A percentile compares a stretch with the other conserved stretches of the same genome.
Evolutionary conservation across 176 grass and related monocot genomes (phyloP).

Genomic region (Cenchrus purpureus): DNA sequence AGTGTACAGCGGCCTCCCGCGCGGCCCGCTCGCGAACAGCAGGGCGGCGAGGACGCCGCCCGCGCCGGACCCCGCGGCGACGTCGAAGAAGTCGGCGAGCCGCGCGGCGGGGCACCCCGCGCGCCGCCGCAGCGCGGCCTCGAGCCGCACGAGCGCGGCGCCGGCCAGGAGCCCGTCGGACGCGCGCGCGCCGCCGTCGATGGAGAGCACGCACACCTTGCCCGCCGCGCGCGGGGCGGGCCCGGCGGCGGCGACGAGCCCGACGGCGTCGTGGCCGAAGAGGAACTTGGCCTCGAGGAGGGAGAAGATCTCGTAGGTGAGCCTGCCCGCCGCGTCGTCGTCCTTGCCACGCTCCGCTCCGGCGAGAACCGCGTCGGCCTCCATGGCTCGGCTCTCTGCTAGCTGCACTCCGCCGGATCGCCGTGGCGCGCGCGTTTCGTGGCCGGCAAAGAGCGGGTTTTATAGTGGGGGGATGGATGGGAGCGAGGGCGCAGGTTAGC

Average conservation of each 20-base stretch:
- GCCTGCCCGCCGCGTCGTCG: constrained; percentile 47
- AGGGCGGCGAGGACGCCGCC: constrained; percentile 87
- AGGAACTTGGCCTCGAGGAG: constrained; percentile 90
- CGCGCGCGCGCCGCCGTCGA: constrained; percentile 73
- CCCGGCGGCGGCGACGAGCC: neutral
- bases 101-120: constrained; percentile 40
- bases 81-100: constrained; percentile 87
- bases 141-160: constrained; percentile 60
- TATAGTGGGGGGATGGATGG: neutral
- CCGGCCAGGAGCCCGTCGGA: constrained; percentile 76
- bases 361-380: neutral
- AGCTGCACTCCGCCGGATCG: neutral
- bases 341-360: neutral
- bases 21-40: constrained; percentile 55
- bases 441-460: neutral
- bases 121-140: constrained; percentile 62
- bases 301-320: constrained; percentile 96
- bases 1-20: constrained; percentile 62
- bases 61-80: constrained; percentile 74
- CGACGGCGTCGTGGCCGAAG: constrained; percentile 41
- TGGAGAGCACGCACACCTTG: constrained; percentile 80
- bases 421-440: neutral
- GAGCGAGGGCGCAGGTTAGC: neutral
- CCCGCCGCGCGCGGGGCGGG: no score
- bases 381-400: neutral